These are phyloP conservation scores for Camelina sativa DNA, from an alignment of 345 rosid species.

Conservation along the genomic window DNA sequence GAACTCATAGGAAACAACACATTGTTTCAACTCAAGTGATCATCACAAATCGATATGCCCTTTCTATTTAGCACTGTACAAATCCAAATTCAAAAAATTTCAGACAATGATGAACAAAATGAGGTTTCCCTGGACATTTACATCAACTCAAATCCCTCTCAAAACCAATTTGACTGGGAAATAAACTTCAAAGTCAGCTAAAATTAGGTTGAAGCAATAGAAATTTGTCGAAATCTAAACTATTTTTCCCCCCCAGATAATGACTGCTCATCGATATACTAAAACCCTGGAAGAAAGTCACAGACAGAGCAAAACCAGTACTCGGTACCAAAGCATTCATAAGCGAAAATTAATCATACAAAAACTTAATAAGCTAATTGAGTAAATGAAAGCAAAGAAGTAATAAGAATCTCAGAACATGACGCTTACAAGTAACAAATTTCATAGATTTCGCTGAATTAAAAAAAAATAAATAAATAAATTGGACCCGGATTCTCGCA, in stretches of 20 bases:
- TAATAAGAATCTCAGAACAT: conserved; percentile 21
- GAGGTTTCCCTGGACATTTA: background rate
- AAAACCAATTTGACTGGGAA: background rate
- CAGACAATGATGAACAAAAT: background rate
- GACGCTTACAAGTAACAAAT: conserved; percentile 11
- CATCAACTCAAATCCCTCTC: background rate
- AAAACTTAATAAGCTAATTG: conserved; percentile 1
- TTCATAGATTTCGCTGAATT: background rate
- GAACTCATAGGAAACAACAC: background rate
- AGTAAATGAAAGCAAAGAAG: background rate
- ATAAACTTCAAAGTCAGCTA: background rate
- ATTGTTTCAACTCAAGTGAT: conserved; percentile 22
- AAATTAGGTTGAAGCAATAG: conserved; percentile 9
- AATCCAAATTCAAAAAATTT: background rate
- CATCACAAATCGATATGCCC: background rate
- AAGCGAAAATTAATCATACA: conserved; percentile 3
- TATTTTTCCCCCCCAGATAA: background rate
- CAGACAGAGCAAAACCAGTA: conserved; percentile 22
- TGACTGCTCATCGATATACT: conserved; percentile 4
- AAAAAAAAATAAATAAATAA: too few species aligned
- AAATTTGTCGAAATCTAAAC: background rate
- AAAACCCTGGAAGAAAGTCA: background rate
- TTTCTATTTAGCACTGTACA: conserved; percentile 4
- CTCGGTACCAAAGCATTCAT: background rate
- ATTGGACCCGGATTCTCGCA: too few species aligned